These are phyloP conservation scores for Monotropa hypopitys DNA, from an alignment of 179 eudicot species.

Conservation along the genomic window DNA sequence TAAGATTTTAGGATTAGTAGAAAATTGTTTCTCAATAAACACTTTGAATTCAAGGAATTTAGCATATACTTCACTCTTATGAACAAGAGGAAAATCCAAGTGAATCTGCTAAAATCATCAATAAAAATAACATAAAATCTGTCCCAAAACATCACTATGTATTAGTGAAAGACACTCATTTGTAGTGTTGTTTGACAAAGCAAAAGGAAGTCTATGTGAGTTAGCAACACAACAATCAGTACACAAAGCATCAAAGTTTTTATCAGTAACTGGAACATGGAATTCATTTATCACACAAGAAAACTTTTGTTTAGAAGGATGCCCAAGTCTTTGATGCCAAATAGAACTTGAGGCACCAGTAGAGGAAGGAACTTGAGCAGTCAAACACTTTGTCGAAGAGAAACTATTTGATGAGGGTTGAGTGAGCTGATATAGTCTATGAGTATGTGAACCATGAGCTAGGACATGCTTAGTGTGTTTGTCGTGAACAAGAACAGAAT, in stretches of 20 bases:
- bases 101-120: background rate
- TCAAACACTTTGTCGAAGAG: background rate
- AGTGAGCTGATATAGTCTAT: background rate
- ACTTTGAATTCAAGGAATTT: background rate
- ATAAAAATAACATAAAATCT: background rate
- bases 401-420: background rate
- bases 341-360: background rate
- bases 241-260: background rate
- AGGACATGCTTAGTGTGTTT: background rate
- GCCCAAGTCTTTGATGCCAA: background rate
- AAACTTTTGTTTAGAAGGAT: background rate
- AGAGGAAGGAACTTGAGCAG: rapidly evolving
- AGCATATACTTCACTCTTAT: background rate
- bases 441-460: background rate
- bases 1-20: background rate
- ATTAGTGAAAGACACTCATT: background rate
- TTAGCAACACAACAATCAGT: background rate
- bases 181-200: background rate
- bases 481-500: background rate
- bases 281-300: background rate
- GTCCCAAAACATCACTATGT: background rate
- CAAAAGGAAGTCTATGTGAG: background rate
- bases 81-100: background rate
- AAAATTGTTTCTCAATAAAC: no score
- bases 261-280: background rate